Percentiles rank a stretch among this genome's conserved stretches.
phyloP scores from a whole-genome alignment of 1,139 yeast species.

The Candida mesenterica region DNA sequence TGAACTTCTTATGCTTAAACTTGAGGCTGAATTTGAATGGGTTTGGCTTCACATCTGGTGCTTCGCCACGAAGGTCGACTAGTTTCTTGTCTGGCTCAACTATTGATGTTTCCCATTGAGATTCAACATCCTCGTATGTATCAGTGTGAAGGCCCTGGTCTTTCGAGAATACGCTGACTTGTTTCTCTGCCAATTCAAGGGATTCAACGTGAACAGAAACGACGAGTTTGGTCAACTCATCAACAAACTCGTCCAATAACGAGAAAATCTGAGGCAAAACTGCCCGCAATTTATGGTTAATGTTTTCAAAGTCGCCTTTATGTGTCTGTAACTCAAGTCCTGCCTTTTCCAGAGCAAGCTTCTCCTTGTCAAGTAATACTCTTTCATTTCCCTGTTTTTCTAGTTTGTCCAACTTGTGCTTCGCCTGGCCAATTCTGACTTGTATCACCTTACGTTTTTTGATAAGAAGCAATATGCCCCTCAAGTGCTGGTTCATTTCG shows the following conservation, averaged over 20 bases:
- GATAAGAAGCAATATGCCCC: conserved; percentile 38
- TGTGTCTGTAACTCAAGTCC: conserved; percentile 31
- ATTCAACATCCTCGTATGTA: conserved; percentile 18
- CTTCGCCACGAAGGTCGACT: conserved; percentile 1
- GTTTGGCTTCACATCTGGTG: background rate
- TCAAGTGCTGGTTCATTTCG: conserved; percentile 40
- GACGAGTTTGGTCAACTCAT: conserved; percentile 34
- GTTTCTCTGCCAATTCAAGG: conserved; percentile 11
- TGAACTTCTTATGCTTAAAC: conserved; percentile 5
- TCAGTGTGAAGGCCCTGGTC: conserved; percentile 6
- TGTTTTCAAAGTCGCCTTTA: conserved; percentile 28
- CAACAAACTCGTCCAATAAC: conserved; percentile 52
- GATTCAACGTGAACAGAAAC: conserved; percentile 34
- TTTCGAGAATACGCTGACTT: conserved; percentile 4
- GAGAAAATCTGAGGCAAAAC: conserved; percentile 47
- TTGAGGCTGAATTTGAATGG: background rate
- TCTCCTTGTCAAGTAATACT: conserved; percentile 2
- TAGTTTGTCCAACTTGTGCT: conserved; percentile 7
- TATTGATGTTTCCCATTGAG: conserved; percentile 34
- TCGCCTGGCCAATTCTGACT: conserved; percentile 5
- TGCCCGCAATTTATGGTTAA: conserved; percentile 40
- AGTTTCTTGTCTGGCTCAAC: conserved; percentile 12
- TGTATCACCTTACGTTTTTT: conserved; percentile 34
- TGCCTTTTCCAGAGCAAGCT: conserved; percentile 18
- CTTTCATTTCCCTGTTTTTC: conserved; percentile 4